Conservation (phyloP, 129 eudicot genomes). For the Centella asiatica region DNA sequence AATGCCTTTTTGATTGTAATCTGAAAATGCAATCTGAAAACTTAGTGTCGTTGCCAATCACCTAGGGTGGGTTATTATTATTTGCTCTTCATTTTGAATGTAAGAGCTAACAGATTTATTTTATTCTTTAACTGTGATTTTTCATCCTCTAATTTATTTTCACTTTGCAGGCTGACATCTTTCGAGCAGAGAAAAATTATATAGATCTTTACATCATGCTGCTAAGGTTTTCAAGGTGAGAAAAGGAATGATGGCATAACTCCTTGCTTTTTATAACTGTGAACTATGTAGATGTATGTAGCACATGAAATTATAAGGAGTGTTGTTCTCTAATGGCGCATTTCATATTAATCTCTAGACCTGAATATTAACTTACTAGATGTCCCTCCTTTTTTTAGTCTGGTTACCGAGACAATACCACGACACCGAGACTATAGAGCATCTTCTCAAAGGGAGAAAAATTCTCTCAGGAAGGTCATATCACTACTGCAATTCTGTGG, state of each 20-base stretch:
- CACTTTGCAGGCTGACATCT: slow-evolving; percentile 69
- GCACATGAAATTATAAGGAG: neutral
- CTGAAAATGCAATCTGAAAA: no score
- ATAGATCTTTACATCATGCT: slow-evolving; percentile 90
- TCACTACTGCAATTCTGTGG: neutral
- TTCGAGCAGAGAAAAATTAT: slow-evolving; percentile 71
- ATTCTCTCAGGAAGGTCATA: slow-evolving; percentile 52
- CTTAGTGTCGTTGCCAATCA: no score
- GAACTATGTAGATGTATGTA: neutral
- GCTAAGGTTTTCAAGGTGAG: slow-evolving; percentile 80
- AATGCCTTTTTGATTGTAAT: no score
- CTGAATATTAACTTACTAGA: slow-evolving; percentile 7
- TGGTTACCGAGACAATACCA: slow-evolving; percentile 95
- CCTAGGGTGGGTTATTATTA: no score
- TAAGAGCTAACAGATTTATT: neutral
- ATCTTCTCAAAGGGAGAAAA: slow-evolving; percentile 45
- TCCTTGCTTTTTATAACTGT: neutral
- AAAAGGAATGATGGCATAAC: slow-evolving; percentile 1
- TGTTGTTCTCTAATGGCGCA: neutral
- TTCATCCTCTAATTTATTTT: slow-evolving; percentile 8
- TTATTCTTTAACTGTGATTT: neutral
- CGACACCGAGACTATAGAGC: slow-evolving; percentile 73
- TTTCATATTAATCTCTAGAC: slow-evolving; percentile 3
- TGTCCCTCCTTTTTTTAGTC: slow-evolving; percentile 36
- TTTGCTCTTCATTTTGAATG: neutral